phyloP scores from a whole-genome alignment of 2,329 filamentous ascomycete species.

The Lecanicillium sp. region DNA sequence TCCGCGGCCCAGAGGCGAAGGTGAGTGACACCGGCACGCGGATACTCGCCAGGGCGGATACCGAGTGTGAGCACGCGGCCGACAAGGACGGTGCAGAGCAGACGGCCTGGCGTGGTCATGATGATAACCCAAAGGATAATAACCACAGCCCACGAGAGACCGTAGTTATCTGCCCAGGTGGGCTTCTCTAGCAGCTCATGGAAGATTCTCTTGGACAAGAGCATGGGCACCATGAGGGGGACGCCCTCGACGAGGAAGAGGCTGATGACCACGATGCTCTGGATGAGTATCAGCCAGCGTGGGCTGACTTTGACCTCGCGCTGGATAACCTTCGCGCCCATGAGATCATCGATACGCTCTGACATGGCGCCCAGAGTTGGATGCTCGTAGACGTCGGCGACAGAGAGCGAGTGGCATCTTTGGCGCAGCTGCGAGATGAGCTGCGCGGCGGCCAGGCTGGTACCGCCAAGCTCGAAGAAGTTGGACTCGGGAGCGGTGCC shows the following conservation, averaged over 20 bases:
- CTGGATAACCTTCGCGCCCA: slow-evolving; percentile 11
- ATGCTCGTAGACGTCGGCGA: slow-evolving; percentile 19
- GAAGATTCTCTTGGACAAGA: slow-evolving; percentile 15
- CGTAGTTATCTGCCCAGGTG: slow-evolving; percentile 15
- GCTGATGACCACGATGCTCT: slow-evolving; percentile 15
- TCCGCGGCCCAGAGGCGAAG: slow-evolving; percentile 19
- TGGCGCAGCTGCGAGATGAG: slow-evolving; percentile 19
- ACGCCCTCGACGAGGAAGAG: slow-evolving; percentile 14
- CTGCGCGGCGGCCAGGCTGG: slow-evolving; percentile 20
- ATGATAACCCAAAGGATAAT: slow-evolving; percentile 14
- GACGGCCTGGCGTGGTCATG: slow-evolving; percentile 15
- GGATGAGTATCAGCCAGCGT: slow-evolving; percentile 17
- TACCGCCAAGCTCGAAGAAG: slow-evolving; percentile 21
- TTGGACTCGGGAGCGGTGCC: slow-evolving; percentile 11
- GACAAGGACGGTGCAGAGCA: slow-evolving; percentile 15
- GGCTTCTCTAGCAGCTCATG: background rate
- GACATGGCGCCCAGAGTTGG: slow-evolving; percentile 17
- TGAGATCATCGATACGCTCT: slow-evolving; percentile 16
- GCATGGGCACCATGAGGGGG: slow-evolving; percentile 14
- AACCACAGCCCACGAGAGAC: slow-evolving; percentile 16
- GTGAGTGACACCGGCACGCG: slow-evolving; percentile 16
- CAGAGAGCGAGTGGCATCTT: slow-evolving; percentile 17
- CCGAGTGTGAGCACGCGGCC: slow-evolving; percentile 14
- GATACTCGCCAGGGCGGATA: slow-evolving; percentile 18
- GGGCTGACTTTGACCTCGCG: slow-evolving; percentile 18